phyloP scores from a whole-genome alignment of 257 asterid species.

The Catharanthus roseus region DNA sequence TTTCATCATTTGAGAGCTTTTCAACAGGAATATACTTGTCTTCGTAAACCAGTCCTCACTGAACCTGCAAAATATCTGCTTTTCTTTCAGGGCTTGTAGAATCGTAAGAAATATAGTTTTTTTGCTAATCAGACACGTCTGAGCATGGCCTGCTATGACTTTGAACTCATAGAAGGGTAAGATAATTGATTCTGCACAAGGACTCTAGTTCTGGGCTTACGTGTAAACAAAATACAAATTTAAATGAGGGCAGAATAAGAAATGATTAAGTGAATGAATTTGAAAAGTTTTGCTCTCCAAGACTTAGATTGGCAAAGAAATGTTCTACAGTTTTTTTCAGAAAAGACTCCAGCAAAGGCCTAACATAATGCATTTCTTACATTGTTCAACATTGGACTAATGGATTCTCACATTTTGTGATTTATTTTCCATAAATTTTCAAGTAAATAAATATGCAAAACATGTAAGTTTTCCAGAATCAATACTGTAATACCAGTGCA shows the following conservation, averaged over 20 bases:
- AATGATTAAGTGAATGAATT: background rate
- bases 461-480: background rate
- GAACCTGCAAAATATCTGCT: conserved; percentile 33
- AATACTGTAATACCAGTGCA: background rate
- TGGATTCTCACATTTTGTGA: background rate
- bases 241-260: background rate
- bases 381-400: background rate
- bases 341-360: background rate
- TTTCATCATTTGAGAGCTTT: conserved; percentile 23
- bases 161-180: conserved; percentile 22
- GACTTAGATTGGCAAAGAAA: background rate
- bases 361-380: background rate
- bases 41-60: conserved; percentile 19
- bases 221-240: background rate
- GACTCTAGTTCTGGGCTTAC: background rate
- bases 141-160: conserved; percentile 42
- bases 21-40: conserved; percentile 17
- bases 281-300: background rate
- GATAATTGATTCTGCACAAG: background rate
- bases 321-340: too few species aligned
- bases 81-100: conserved; percentile 22
- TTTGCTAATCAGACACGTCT: conserved; percentile 28
- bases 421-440: background rate
- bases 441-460: background rate
- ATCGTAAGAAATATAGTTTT: conserved; percentile 27